These are phyloP conservation scores for Cryphonectria parasitica DNA, from an alignment of 2,329 filamentous ascomycete genomes.

Conservation along the genomic window DNA sequence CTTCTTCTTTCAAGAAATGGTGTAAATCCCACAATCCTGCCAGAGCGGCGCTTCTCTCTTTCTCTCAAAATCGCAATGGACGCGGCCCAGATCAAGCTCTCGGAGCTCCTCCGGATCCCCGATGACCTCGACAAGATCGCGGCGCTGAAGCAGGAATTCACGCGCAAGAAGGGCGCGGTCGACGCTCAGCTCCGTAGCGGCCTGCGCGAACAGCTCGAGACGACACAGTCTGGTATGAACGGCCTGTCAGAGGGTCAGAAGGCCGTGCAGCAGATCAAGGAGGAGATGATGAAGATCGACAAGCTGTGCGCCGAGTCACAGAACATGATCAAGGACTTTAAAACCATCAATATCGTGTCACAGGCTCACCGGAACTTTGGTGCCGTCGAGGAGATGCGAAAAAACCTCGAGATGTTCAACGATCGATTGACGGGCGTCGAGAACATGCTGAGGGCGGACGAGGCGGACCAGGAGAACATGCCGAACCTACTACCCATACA, in stretches of 20 bases:
- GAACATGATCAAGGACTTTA: slow-evolving; percentile 96
- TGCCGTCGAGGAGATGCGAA: slow-evolving; percentile 90
- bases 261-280: slow-evolving; percentile 89
- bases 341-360: slow-evolving; percentile 86
- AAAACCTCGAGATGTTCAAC: slow-evolving; percentile 85
- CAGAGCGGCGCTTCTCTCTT: slow-evolving; percentile 15
- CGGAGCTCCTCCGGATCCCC: slow-evolving; percentile 90
- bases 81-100: slow-evolving; percentile 76
- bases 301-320: slow-evolving; percentile 96
- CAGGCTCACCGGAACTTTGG: slow-evolving; percentile 97
- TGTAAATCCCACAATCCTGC: slow-evolving; percentile 22
- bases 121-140: slow-evolving; percentile 97
- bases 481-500: slow-evolving; percentile 88
- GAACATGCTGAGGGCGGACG: slow-evolving; percentile 78
- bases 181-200: slow-evolving; percentile 89
- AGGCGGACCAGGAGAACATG: slow-evolving; percentile 85
- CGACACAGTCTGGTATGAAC: slow-evolving; percentile 90
- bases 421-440: slow-evolving; percentile 76
- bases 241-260: slow-evolving; percentile 89
- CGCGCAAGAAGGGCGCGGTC: slow-evolving; percentile 88
- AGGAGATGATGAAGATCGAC: slow-evolving; percentile 99
- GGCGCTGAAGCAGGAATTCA: slow-evolving; percentile 87
- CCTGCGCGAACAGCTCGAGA: slow-evolving; percentile 88
- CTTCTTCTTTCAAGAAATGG: slow-evolving; percentile 18
- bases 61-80: slow-evolving; percentile 53